These are phyloP conservation scores for Pleoardoris graminearum DNA, from an alignment of 2,329 filamentous ascomycete species.

Conservation along the genomic window DNA sequence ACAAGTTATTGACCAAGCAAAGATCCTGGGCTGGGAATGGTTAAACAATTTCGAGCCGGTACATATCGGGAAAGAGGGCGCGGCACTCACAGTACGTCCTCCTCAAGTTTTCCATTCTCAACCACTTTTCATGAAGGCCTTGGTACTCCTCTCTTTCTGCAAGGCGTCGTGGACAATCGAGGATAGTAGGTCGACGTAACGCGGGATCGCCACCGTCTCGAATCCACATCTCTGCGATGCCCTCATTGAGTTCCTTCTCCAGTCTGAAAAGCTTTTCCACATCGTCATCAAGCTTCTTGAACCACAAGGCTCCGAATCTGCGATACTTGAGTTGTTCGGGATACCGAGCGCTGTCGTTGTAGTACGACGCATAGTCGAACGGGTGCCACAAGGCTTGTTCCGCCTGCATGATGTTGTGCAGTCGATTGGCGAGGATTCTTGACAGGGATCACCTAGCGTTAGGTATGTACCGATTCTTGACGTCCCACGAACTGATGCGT, in stretches of 20 bases:
- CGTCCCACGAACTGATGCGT: neutral
- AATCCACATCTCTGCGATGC: neutral
- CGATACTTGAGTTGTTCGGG: neutral
- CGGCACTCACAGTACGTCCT: neutral
- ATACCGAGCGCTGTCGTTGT: neutral
- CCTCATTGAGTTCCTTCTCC: neutral
- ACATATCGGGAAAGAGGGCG: neutral
- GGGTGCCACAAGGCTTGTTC: neutral
- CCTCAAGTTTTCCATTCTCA: neutral
- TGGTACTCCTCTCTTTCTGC: neutral
- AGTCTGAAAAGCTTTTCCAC: neutral
- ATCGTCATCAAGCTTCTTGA: constrained; percentile 4
- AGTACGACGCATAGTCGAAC: neutral
- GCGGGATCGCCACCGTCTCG: neutral
- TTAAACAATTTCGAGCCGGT: neutral
- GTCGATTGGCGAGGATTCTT: neutral
- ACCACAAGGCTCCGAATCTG: neutral
- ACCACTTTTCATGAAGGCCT: constrained; percentile 3
- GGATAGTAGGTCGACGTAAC: neutral
- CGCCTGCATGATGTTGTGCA: neutral
- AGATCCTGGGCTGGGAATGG: constrained; percentile 3
- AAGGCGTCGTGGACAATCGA: constrained; percentile 4
- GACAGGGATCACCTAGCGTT: neutral
- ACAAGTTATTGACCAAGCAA: neutral
- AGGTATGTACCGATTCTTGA: neutral